Evolutionary conservation across 2,329 filamentous ascomycete species (phyloP).

Genomic region (Graphiopsis chlorocephala): DNA sequence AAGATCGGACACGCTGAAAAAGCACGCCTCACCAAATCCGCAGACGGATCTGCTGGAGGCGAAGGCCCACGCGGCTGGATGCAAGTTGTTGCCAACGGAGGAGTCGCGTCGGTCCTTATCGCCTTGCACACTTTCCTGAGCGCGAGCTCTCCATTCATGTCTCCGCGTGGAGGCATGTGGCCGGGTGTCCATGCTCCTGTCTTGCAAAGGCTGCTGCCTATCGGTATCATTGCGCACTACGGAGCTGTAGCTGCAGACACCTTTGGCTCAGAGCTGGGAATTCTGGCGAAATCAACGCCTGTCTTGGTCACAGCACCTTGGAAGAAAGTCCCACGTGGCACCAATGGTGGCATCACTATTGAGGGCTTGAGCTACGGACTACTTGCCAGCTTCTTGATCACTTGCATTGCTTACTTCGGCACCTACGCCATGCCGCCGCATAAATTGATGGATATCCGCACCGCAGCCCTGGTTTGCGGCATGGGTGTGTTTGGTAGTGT

Average conservation of each 20-base stretch:
- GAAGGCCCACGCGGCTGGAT: conserved; percentile 81
- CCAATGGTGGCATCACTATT: conserved; percentile 85
- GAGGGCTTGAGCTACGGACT: conserved; percentile 57
- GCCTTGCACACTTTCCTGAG: conserved; percentile 51
- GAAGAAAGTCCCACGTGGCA: conserved; percentile 79
- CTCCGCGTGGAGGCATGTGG: conserved; percentile 25
- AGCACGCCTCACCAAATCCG: conserved; percentile 72
- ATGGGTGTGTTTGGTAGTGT: conserved; percentile 79
- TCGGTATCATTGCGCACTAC: conserved; percentile 61
- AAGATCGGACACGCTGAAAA: conserved; percentile 91
- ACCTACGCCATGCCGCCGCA: conserved; percentile 22
- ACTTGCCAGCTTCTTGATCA: conserved; percentile 53
- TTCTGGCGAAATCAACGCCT: conserved; percentile 72
- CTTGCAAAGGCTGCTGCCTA: conserved; percentile 41
- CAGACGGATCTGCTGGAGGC: conserved; percentile 69
- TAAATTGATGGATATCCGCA: conserved; percentile 17
- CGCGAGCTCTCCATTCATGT: conserved; percentile 30
- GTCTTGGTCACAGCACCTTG: conserved; percentile 82
- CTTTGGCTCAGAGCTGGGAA: conserved; percentile 91
- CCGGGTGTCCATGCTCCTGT: conserved; percentile 41
- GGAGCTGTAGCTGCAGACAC: conserved; percentile 90
- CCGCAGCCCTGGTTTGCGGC: conserved; percentile 50
- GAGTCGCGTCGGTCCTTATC: conserved; percentile 67
- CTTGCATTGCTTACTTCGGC: conserved; percentile 61
- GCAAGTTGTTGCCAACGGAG: conserved; percentile 88